Conservation (phyloP, 2,329 filamentous ascomycete genomes). For the Pseudogymnoascus verrucosus region DNA sequence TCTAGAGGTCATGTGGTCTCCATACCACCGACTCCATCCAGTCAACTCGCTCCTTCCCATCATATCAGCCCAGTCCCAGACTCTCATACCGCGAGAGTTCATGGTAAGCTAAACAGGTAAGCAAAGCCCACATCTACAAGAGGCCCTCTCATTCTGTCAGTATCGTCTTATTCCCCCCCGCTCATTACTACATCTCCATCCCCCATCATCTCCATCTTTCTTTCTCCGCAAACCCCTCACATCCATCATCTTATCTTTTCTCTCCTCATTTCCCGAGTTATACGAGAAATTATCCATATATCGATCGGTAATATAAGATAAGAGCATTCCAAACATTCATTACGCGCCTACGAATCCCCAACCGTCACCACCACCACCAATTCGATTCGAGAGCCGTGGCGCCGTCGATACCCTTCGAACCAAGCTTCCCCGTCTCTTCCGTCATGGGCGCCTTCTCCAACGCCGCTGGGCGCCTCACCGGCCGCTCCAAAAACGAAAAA, state of each 20-base stretch:
- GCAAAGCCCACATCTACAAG: neutral
- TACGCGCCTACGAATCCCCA: neutral
- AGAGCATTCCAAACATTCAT: neutral
- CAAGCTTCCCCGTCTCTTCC: neutral
- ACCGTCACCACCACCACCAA: neutral
- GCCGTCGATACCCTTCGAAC: neutral
- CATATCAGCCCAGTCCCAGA: neutral
- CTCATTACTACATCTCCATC: slow-evolving; percentile 1
- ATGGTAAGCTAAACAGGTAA: neutral
- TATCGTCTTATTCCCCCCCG: neutral
- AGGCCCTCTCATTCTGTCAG: neutral
- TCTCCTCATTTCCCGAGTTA: neutral
- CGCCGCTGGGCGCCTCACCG: neutral
- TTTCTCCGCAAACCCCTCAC: neutral
- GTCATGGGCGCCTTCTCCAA: neutral
- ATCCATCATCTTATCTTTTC: neutral
- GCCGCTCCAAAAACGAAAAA: neutral
- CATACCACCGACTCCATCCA: neutral
- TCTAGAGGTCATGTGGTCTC: neutral
- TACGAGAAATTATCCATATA: neutral
- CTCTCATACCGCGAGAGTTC: neutral
- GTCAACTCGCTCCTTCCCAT: neutral
- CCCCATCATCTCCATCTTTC: neutral
- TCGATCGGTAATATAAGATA: neutral
- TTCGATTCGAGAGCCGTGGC: neutral